These are phyloP conservation scores for Termitomyces eurrhizus DNA, from an alignment of 768 basidiomycete genomes.

Conservation along the genomic window DNA sequence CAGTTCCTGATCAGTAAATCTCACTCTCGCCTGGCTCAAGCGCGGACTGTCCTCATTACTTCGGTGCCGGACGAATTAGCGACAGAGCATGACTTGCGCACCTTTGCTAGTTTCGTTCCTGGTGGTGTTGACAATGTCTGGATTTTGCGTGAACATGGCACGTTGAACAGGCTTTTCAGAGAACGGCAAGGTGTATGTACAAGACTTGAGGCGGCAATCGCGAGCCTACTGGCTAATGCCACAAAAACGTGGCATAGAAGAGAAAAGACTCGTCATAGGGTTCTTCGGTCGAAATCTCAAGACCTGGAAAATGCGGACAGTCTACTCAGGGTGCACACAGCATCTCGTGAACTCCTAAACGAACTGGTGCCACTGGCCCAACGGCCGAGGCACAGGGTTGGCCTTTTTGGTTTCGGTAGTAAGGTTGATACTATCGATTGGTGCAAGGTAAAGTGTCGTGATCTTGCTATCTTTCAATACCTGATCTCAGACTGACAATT, in stretches of 20 bases:
- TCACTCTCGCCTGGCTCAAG: conserved; percentile 59
- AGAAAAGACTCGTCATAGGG: neutral
- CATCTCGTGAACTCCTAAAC: neutral
- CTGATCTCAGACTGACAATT: neutral
- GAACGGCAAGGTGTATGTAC: conserved; percentile 41
- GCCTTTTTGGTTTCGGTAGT: neutral
- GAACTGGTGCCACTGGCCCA: neutral
- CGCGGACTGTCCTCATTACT: conserved; percentile 65
- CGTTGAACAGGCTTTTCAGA: conserved; percentile 38
- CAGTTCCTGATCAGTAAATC: conserved; percentile 56
- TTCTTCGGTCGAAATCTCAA: neutral
- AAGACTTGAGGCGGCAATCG: conserved; percentile 56
- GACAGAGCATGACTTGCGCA: conserved; percentile 42
- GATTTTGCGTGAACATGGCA: conserved; percentile 54
- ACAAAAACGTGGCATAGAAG: neutral
- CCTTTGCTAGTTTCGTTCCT: conserved; percentile 61
- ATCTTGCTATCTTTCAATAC: neutral
- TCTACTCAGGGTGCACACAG: neutral
- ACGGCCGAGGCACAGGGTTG: neutral
- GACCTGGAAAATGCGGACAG: neutral
- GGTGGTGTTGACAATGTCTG: conserved; percentile 68
- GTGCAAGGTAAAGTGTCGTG: neutral
- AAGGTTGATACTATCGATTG: neutral
- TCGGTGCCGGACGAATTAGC: conserved; percentile 54
- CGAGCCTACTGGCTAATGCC: conserved; percentile 14